These are phyloP conservation scores for Sphagnum magellanicum DNA, from an alignment of 228 moss, liverwort and hornwort genomes.

Conservation along the genomic window DNA sequence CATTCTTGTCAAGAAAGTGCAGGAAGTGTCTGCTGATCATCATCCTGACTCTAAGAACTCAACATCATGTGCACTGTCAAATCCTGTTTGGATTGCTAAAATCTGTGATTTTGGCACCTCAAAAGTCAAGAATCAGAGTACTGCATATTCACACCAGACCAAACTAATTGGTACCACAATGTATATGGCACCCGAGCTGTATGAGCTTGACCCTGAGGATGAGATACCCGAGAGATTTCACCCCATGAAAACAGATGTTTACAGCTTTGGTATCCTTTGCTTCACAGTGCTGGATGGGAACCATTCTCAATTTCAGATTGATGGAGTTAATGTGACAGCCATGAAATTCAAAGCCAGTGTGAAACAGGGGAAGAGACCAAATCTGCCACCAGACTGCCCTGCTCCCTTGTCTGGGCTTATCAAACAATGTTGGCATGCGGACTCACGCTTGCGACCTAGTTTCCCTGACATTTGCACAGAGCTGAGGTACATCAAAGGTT, in stretches of 20 bases:
- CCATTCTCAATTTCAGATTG: not conserved
- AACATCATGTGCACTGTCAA: no score
- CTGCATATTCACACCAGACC: constrained; percentile 3
- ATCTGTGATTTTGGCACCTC: constrained; percentile 18
- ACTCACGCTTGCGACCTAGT: constrained; percentile 6
- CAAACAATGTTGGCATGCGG: constrained; percentile 11
- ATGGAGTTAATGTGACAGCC: not conserved
- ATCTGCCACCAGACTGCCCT: not conserved
- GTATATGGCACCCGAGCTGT: constrained; percentile 22
- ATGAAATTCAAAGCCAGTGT: not conserved
- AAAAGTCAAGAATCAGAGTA: constrained; percentile 4
- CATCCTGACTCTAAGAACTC: no score
- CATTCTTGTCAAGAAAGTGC: constrained; percentile 4
- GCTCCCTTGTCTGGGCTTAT: constrained; percentile 6
- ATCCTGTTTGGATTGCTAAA: not conserved
- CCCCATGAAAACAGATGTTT: constrained; percentile 10
- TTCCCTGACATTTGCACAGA: constrained; percentile 17
- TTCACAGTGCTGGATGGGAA: not conserved
- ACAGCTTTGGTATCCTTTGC: not conserved
- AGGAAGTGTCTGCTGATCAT: no score
- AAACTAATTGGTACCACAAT: not conserved
- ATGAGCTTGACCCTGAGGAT: not conserved
- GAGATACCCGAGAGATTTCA: constrained; percentile 8
- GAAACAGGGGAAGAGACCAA: not conserved
- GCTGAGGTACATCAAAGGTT: constrained; percentile 23